Conservation (phyloP, 176 grass and related monocot species). For the Avena eriantha region DNA sequence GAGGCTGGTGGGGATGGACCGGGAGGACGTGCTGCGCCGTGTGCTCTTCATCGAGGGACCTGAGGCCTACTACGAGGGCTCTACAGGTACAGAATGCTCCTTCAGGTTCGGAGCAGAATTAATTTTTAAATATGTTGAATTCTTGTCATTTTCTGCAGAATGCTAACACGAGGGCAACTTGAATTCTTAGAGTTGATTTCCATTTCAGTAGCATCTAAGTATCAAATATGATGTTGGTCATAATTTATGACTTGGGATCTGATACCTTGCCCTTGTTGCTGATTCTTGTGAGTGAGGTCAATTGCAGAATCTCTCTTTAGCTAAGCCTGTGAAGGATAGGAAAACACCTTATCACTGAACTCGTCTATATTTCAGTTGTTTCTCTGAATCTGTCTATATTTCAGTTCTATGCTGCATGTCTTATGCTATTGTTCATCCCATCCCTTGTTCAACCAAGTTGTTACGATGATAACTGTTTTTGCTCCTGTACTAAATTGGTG, state of each 20-base stretch:
- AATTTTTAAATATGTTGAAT: neutral
- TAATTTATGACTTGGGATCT: neutral
- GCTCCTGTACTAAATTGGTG: neutral
- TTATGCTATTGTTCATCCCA: neutral
- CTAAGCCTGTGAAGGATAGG: conserved; percentile 1
- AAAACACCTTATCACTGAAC: neutral
- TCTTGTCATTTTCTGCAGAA: conserved; percentile 13
- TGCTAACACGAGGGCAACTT: neutral
- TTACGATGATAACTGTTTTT: neutral
- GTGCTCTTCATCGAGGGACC: conserved; percentile 89
- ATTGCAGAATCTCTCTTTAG: neutral
- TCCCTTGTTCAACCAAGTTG: conserved; percentile 7
- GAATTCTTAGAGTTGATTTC: neutral
- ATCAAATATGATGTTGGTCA: neutral
- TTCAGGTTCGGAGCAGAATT: neutral
- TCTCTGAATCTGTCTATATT: neutral
- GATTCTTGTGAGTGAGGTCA: neutral
- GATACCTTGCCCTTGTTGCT: conserved; percentile 17
- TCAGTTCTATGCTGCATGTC: neutral
- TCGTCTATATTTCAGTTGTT: neutral
- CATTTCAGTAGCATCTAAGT: neutral
- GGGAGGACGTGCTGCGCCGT: conserved; percentile 79
- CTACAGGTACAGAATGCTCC: conserved; percentile 54
- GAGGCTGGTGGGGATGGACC: conserved; percentile 65
- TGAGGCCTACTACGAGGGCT: conserved; percentile 80